Base-by-base conservation (phyloP, 805 yeast genomes). In the Starmerella cellae region DNA sequence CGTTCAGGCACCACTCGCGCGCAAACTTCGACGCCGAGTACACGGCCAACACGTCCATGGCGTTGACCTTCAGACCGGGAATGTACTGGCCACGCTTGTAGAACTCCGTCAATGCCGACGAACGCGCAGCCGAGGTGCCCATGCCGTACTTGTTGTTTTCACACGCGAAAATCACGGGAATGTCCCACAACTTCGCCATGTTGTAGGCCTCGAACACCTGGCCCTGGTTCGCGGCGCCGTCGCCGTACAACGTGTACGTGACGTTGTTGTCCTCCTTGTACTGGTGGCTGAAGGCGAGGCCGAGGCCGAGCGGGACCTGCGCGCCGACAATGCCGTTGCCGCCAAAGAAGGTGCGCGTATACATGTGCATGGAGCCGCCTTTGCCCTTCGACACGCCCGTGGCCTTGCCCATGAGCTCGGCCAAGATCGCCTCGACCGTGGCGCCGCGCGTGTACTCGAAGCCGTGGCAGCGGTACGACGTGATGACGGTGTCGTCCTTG, bases 281-380 rank as follows among this genome's bases (percentile, higher is more conserved):
- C 69, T 85, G 85, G 70, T 91, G 97, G 52, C 97, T 94, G 67
- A 87, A 91, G n/a, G 95, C 94, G 54, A 91, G 72, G 57, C 98
- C 98, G 43, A 95, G 84, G 62, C 98, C 98, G 57, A 91, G 74
- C 51, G 98, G 95, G 44, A 91, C 96, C 70, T 91, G 98, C 41
- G 97, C 98, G 63, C 98, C 98, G 43, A 91, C 98, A 64, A 91
- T 91, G 72, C 98, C 98, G 69, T 91, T 91, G 68, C 98, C 98
- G 64, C 98, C 98, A 67, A 80, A 91, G 73, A 91, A 91, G 48
- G 93, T 93, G 37, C 79, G 78, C 38, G 94, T 82, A 64, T 79
- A 91, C 87, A 91, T 82, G 71, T 91, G 98, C 98, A 91, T 91
- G 52, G 98, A 91, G 57, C 98, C 98, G 71, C 98, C 98, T 69